A percentile compares a stretch with the other conserved stretches of the same genome.
Conservation (phyloP, 2,329 filamentous ascomycete genomes). For the Emmonsiellopsis sp. region DNA sequence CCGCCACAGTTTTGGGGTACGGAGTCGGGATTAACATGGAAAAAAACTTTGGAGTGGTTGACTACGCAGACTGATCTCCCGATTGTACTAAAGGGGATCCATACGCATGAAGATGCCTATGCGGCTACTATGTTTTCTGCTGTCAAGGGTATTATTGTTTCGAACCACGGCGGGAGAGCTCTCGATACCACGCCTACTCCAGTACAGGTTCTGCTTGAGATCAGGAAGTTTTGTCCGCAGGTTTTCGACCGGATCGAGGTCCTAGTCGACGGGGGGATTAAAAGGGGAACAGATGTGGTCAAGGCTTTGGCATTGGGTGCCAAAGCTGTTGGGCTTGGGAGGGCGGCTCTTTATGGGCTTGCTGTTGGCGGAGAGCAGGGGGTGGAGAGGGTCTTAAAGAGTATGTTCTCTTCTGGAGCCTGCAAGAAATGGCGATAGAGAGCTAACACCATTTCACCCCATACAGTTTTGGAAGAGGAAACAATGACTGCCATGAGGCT, state of each 20-base stretch:
- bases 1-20: conserved; percentile 29
- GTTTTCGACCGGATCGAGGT: conserved; percentile 54
- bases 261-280: conserved; percentile 56
- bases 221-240: conserved; percentile 52
- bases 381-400: conserved; percentile 37
- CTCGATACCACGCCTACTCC: conserved; percentile 38
- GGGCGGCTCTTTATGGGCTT: conserved; percentile 52
- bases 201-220: conserved; percentile 53
- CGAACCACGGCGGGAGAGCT: conserved; percentile 33
- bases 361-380: conserved; percentile 45
- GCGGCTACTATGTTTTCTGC: conserved; percentile 23
- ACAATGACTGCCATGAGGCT: conserved; percentile 59
- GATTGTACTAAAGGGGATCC: conserved; percentile 34
- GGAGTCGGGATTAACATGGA: conserved; percentile 39
- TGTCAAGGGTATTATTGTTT: conserved; percentile 36
- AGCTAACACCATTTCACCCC: conserved; percentile 5
- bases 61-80: conserved; percentile 17
- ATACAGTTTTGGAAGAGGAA: conserved; percentile 53
- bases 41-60: conserved; percentile 14
- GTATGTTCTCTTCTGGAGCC: background rate
- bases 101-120: conserved; percentile 42
- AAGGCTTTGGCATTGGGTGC: conserved; percentile 59
- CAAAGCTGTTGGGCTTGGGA: conserved; percentile 53
- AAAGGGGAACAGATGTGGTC: conserved; percentile 57
- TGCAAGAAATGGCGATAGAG: background rate